Percentiles rank a stretch among this genome's conserved stretches.
phyloP scores from a whole-genome alignment of 306 rosid genomes.

The Dryas alaskensis region DNA sequence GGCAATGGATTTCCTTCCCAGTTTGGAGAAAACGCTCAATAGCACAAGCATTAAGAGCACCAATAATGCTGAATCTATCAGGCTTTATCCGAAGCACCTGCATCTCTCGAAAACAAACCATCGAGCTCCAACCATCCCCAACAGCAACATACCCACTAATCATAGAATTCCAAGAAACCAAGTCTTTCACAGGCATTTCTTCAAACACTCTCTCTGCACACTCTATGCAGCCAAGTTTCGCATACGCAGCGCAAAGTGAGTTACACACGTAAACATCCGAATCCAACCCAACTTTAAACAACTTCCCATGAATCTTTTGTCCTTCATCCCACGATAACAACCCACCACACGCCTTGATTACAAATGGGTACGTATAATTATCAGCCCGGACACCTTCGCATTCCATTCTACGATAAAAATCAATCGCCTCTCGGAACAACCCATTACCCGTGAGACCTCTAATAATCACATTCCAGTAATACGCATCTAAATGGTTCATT shows the following conservation, averaged over 20 bases:
- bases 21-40: slow-evolving; percentile 15
- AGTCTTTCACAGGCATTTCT: slow-evolving; percentile 44
- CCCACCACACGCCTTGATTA: slow-evolving; percentile 49
- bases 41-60: slow-evolving; percentile 49
- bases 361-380: slow-evolving; percentile 49
- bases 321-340: slow-evolving; percentile 32
- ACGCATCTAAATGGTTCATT: slow-evolving; percentile 36
- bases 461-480: slow-evolving; percentile 48
- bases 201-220: slow-evolving; percentile 46
- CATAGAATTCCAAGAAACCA: slow-evolving; percentile 62
- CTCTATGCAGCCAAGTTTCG: slow-evolving; percentile 39
- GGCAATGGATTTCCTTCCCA: slow-evolving; percentile 52
- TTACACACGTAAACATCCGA: slow-evolving; percentile 46
- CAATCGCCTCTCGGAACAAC: slow-evolving; percentile 34
- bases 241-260: slow-evolving; percentile 44
- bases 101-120: slow-evolving; percentile 45
- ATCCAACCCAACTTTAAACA: slow-evolving; percentile 48
- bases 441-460: slow-evolving; percentile 44
- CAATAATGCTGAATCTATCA: slow-evolving; percentile 41
- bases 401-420: slow-evolving; percentile 45
- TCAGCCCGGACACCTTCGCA: slow-evolving; percentile 37
- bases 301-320: slow-evolving; percentile 39
- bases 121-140: slow-evolving; percentile 32
- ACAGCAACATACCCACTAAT: slow-evolving; percentile 40
- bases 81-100: slow-evolving; percentile 34